Percentiles rank a stretch among this genome's conserved stretches.
phyloP scores from a whole-genome alignment of 2,329 filamentous ascomycete genomes.

The Plenodomus tracheiphilus region DNA sequence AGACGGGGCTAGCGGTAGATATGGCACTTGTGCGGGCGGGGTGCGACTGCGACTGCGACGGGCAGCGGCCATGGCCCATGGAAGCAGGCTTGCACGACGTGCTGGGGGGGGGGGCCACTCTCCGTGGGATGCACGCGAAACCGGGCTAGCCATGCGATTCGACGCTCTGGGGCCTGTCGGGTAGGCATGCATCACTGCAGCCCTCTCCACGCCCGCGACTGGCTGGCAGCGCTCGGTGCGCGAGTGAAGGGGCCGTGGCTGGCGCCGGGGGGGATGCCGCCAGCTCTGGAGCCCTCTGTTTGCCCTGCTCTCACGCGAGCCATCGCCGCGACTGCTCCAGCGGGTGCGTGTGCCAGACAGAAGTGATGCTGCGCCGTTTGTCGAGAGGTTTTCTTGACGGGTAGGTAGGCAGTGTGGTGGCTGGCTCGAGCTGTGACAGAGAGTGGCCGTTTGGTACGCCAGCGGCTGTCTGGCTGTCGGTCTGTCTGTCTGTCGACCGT shows the following conservation, averaged over 20 bases:
- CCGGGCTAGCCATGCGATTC: slow-evolving; percentile 25
- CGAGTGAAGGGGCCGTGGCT: neutral
- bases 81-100: slow-evolving; percentile 8
- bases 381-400: too few relatives aligned
- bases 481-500: neutral
- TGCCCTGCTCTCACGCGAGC: slow-evolving; percentile 17
- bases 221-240: slow-evolving; percentile 21
- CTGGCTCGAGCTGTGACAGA: too few relatives aligned
- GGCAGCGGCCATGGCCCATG: neutral
- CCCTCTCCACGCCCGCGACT: slow-evolving; percentile 21
- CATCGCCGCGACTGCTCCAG: slow-evolving; percentile 5
- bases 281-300: slow-evolving; percentile 14
- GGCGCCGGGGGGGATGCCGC: too few relatives aligned
- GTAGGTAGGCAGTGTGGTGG: too few relatives aligned
- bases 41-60: slow-evolving; percentile 1
- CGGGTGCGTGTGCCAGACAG: slow-evolving; percentile 9
- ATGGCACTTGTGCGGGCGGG: slow-evolving; percentile 13
- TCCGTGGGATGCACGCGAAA: slow-evolving; percentile 31
- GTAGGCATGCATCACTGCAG: slow-evolving; percentile 36
- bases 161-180: slow-evolving; percentile 25
- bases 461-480: neutral
- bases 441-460: neutral
- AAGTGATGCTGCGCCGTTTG: neutral
- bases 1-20: slow-evolving; percentile 8
- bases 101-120: slow-evolving; percentile 5